Percentiles rank a stretch among this genome's conserved stretches.
phyloP scores from a whole-genome alignment of 495 filamentous ascomycete genomes.

The Aspergillus affinis region DNA sequence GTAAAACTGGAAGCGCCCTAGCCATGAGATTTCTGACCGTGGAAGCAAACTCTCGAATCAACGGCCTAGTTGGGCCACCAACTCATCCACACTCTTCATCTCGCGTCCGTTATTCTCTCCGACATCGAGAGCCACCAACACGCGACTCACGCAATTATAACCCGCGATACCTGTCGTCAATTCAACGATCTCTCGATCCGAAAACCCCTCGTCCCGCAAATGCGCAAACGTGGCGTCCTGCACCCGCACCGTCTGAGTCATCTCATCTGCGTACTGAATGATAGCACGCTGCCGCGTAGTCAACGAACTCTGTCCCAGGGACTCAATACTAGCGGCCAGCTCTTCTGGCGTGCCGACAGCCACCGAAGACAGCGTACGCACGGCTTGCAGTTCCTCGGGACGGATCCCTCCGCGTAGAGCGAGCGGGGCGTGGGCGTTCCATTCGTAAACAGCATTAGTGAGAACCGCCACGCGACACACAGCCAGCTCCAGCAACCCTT shows the following conservation, averaged over 20 bases:
- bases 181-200: slow-evolving; percentile 63
- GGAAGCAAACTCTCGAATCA: background rate
- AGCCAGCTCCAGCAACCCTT: slow-evolving; percentile 47
- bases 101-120: slow-evolving; percentile 44
- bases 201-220: slow-evolving; percentile 52
- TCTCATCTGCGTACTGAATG: slow-evolving; percentile 45
- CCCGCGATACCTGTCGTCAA: slow-evolving; percentile 74
- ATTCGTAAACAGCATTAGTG: slow-evolving; percentile 76
- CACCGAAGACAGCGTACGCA: slow-evolving; percentile 41
- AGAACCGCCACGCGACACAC: slow-evolving; percentile 65
- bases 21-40: too few relatives aligned
- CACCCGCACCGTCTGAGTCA: slow-evolving; percentile 52
- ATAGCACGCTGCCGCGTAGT: slow-evolving; percentile 53
- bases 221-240: slow-evolving; percentile 58
- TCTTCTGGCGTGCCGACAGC: slow-evolving; percentile 25
- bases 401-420: slow-evolving; percentile 42
- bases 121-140: slow-evolving; percentile 81
- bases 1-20: too few relatives aligned
- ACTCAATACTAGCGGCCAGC: slow-evolving; percentile 16
- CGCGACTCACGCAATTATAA: slow-evolving; percentile 85
- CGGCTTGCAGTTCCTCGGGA: slow-evolving; percentile 44
- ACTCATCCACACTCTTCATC: slow-evolving; percentile 45
- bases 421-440: slow-evolving; percentile 73
- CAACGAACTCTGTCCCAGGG: slow-evolving; percentile 41
- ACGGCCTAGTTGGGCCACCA: slow-evolving; percentile 21